These are phyloP conservation scores for Trematosphaeria pertusa DNA, from an alignment of 2,329 filamentous ascomycete genomes.

Conservation along the genomic window DNA sequence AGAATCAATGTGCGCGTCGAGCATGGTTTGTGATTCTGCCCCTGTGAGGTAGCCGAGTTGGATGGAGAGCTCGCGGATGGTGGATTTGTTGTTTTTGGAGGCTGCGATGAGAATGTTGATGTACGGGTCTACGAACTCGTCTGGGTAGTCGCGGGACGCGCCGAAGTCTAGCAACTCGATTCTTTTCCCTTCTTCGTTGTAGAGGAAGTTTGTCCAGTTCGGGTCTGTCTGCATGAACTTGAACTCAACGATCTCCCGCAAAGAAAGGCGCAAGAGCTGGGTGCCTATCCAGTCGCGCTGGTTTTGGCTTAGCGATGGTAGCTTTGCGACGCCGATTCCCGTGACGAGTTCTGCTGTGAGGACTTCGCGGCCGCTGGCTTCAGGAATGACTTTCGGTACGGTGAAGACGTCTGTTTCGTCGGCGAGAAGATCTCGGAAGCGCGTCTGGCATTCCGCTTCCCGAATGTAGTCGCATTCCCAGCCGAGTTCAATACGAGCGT, in stretches of 20 bases:
- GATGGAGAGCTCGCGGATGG: conserved; percentile 72
- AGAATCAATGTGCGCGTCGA: conserved; percentile 87
- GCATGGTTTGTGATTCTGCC: conserved; percentile 83
- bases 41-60: conserved; percentile 91
- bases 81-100: conserved; percentile 69
- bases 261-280: conserved; percentile 87
- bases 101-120: conserved; percentile 82
- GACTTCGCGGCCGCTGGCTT: conserved; percentile 85
- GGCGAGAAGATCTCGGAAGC: conserved; percentile 79
- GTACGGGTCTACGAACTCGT: conserved; percentile 80
- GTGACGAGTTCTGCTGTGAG: conserved; percentile 93
- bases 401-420: conserved; percentile 76
- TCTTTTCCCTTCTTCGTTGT: conserved; percentile 73
- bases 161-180: conserved; percentile 96
- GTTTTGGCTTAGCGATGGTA: conserved; percentile 75
- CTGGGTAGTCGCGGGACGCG: conserved; percentile 84
- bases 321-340: conserved; percentile 83
- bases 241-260: conserved; percentile 94
- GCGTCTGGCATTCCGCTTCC: conserved; percentile 80
- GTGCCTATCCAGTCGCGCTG: conserved; percentile 97
- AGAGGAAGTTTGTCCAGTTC: conserved; percentile 99
- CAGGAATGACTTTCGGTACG: conserved; percentile 77
- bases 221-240: conserved; percentile 99
- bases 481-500: conserved; percentile 86
- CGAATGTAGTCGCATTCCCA: conserved; percentile 98